phyloP scores from a whole-genome alignment of 2,329 filamentous ascomycete genomes.

The Apiospora koreana region DNA sequence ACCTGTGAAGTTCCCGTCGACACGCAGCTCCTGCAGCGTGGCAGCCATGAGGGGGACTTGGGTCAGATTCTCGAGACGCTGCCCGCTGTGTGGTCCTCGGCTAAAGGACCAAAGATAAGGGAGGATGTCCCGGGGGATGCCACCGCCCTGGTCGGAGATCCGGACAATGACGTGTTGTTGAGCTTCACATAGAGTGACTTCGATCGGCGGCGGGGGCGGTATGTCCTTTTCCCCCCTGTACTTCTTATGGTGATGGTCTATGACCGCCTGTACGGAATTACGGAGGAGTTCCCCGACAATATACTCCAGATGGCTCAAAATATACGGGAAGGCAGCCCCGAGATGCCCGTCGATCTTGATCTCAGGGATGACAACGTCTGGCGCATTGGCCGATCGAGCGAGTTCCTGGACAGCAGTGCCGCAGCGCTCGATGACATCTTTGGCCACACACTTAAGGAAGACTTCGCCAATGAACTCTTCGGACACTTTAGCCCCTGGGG shows the following conservation, averaged over 20 bases:
- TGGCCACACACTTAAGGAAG: conserved; percentile 88
- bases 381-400: conserved; percentile 73
- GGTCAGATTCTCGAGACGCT: conserved; percentile 79
- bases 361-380: conserved; percentile 71
- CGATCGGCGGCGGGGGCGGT: conserved; percentile 74
- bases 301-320: conserved; percentile 93
- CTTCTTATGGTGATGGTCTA: conserved; percentile 66
- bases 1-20: conserved; percentile 35
- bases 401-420: conserved; percentile 75
- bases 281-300: conserved; percentile 93
- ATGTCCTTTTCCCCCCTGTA: conserved; percentile 25
- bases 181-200: conserved; percentile 92
- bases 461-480: conserved; percentile 94
- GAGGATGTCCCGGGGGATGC: conserved; percentile 80
- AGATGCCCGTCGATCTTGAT: conserved; percentile 84
- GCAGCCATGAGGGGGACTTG: conserved; percentile 90
- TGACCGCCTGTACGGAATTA: conserved; percentile 90
- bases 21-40: conserved; percentile 82
- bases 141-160: conserved; percentile 92
- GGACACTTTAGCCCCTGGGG: conserved; percentile 72
- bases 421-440: conserved; percentile 84
- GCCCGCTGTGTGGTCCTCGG: conserved; percentile 80
- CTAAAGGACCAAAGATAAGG: conserved; percentile 96
- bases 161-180: conserved; percentile 94
- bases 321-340: conserved; percentile 92